Base-by-base conservation (phyloP, 768 basidiomycete species). In the Kwoniella mangroviensis region DNA sequence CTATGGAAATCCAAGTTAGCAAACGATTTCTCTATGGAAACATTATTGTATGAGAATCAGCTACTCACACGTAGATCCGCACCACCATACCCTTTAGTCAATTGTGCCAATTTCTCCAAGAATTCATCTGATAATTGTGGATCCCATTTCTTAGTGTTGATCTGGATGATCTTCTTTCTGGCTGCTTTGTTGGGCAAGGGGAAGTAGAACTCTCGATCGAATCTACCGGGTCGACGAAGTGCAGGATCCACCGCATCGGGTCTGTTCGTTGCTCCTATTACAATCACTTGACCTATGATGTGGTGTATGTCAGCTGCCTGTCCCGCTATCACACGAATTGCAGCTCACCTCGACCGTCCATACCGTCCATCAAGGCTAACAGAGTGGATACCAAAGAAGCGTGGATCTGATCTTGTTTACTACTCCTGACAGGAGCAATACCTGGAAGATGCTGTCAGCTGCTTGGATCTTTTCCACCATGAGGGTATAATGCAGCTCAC, bases 171-270 rank as follows among this genome's bases (percentile, higher is more conserved):
- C 84, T 89, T 91, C 84, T 92, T 90, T 68, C 97, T 84, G 1
- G 94, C 97, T 21, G 90, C 90, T 19, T 91, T 80, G 22, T 88
- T 88, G 0, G 97, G 97, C 53, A 99, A 82, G 3, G 93, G 92
- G 83, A 99, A 98, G 84, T 97, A 98, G 83, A 99, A 98, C 84
- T 98, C 96, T 61, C 97, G 86, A 84, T 99, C 97, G 77, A 99
- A 98, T 70, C 97, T 86, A 19, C 97, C 97, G 0, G 96, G 97
- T 26, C 97, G 86, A 40, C 97, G 87, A 60, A 99, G 84, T 1
- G 97, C 97, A 21, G 97, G 94, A 83, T 99, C 97, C 67, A 99
- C 90, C n/a, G 94, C 92, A 82, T 99, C 97, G 0, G 96, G 96
- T 70, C 97, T 84, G 81, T 99, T 99, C 3, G 97, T 99, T 1